Conservation (phyloP, 345 rosid species). For the Microthlaspi erraticum region DNA sequence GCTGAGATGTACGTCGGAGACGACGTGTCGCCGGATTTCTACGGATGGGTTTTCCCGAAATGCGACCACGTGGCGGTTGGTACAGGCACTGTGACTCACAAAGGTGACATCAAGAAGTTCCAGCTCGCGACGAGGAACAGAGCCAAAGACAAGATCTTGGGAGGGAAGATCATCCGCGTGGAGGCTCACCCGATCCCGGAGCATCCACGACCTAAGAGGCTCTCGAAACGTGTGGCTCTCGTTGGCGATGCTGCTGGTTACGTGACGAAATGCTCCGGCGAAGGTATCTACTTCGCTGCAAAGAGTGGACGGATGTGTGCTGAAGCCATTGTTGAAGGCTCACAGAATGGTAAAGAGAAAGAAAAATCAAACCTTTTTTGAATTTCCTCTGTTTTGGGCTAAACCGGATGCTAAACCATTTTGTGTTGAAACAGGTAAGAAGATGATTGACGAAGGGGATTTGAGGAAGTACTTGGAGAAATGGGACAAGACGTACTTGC, state of each 20-base stretch:
- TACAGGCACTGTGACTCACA: slow-evolving; percentile 92
- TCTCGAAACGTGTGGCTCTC: slow-evolving; percentile 69
- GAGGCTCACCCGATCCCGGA: slow-evolving; percentile 95
- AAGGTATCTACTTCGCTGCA: slow-evolving; percentile 91
- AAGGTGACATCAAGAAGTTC: slow-evolving; percentile 91
- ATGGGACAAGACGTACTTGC: slow-evolving; percentile 96
- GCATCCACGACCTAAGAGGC: slow-evolving; percentile 83
- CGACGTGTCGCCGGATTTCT: slow-evolving; percentile 94
- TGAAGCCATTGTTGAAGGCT: slow-evolving; percentile 86
- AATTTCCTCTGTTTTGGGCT: not conserved
- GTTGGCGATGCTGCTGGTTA: slow-evolving; percentile 95
- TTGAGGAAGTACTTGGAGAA: slow-evolving; percentile 92
- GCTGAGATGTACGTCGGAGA: slow-evolving; percentile 98
- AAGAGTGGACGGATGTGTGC: slow-evolving; percentile 98
- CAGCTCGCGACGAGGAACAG: slow-evolving; percentile 84
- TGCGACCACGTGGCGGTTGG: slow-evolving; percentile 98
- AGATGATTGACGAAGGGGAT: slow-evolving; percentile 86
- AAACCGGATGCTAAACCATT: too few relatives aligned
- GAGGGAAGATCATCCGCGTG: slow-evolving; percentile 88
- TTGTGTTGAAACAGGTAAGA: slow-evolving; percentile 46
- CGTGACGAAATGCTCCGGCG: slow-evolving; percentile 90
- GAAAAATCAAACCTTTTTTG: not conserved
- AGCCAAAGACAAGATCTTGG: slow-evolving; percentile 86
- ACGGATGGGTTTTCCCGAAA: slow-evolving; percentile 97
- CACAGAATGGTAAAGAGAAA: slow-evolving; percentile 55